Base-by-base conservation (phyloP, 176 grass and related monocot genomes). In the Cenchrus fungigraminus region DNA sequence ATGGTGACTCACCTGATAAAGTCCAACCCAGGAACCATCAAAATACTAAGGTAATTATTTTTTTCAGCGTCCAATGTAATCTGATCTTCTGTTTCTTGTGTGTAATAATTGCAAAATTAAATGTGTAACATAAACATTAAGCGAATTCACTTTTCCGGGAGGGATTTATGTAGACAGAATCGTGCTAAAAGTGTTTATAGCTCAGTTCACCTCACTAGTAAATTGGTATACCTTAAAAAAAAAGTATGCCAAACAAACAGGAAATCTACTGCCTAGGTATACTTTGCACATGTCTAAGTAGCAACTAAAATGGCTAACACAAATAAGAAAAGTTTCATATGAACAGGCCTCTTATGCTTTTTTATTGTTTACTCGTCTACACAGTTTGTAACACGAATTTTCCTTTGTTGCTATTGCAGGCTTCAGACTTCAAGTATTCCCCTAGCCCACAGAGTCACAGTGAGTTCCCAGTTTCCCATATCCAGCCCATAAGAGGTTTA, bases 1-100 rank as follows among this genome's bases (percentile, higher is more conserved):
- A 97, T 77, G 89, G 86, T n/a, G 95, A 90, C 57, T 97, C 95
- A 4, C 95, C 92, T 5, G 84, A 88, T 73, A 91, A 91, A 82
- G 86, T 82, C 60, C 86, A 90, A 73, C 45, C 79, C 19, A 95
- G 63, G 66, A 88, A 75, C 81, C 74, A 67, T 74, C 82, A 84
- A 65, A 86, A 77, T 45, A 13, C 55, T 71, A 83, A 65, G 83
- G 88, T 83, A 79, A 66, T 50, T 25, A 25, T 29, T 64, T 88
- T 46, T 78, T 65, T 50, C 34, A 25, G 1, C 9, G 9, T 71
- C 74, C 50, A 54, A 25, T 65, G 15, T 31, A 12, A 32, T 37
- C 34, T 63, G 17, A 5, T 45, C 1, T n/a, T 64, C 1, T 34
- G 4, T 31, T 17, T 79, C 17, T 28, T 79, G 81, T 10, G 12